phyloP scores from a whole-genome alignment of 768 basidiomycete genomes.

The Lactifluus echinatus region DNA sequence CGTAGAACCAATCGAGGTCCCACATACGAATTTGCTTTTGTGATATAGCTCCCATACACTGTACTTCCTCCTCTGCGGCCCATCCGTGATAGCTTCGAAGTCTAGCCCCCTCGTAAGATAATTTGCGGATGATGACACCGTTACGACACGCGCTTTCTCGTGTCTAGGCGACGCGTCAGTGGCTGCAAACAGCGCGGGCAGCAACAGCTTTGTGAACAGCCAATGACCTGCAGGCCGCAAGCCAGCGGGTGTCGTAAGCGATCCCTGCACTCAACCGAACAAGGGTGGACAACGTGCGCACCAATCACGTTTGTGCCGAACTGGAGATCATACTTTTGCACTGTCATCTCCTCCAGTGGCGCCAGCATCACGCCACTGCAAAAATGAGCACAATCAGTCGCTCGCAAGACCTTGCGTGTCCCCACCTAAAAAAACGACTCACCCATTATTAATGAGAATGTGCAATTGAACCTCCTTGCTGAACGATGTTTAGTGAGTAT shows the following conservation, averaged over 20 bases:
- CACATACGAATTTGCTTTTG: slow-evolving; percentile 40
- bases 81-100: slow-evolving; percentile 32
- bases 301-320: slow-evolving; percentile 52
- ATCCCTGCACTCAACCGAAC: background rate
- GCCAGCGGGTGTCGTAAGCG: too few relatives aligned
- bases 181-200: slow-evolving; percentile 38
- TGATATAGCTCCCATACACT: slow-evolving; percentile 18
- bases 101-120: slow-evolving; percentile 28
- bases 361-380: slow-evolving; percentile 42
- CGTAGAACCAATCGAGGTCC: too few relatives aligned
- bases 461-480: too few relatives aligned
- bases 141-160: slow-evolving; percentile 40
- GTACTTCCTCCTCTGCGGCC: slow-evolving; percentile 20
- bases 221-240: slow-evolving; percentile 40
- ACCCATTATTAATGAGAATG: slow-evolving; percentile 45
- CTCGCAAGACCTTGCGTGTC: too few relatives aligned
- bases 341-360: slow-evolving; percentile 34
- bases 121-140: slow-evolving; percentile 35
- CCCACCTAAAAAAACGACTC: too few relatives aligned
- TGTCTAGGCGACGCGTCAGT: slow-evolving; percentile 31
- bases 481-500: too few relatives aligned
- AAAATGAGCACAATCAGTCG: too few relatives aligned
- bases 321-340: slow-evolving; percentile 44
- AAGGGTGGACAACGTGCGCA: slow-evolving; percentile 14
- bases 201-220: slow-evolving; percentile 46